Evolutionary conservation across 2,329 filamentous ascomycete genomes (phyloP).

Genomic region (Ophiostoma sp.): DNA sequence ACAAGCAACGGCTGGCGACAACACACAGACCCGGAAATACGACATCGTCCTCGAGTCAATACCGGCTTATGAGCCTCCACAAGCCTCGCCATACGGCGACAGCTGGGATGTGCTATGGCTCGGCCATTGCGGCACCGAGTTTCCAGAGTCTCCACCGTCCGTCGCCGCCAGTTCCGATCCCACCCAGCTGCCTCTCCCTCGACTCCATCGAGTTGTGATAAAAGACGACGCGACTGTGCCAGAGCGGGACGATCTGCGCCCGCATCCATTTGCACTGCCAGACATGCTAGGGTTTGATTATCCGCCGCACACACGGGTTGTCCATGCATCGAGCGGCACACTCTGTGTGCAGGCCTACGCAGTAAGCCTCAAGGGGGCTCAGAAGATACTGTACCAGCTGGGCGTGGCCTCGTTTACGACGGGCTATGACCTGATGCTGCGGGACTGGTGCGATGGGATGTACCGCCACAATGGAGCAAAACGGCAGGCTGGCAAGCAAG

Average conservation of each 20-base stretch:
- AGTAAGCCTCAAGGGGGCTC: neutral
- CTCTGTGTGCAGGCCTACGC: neutral
- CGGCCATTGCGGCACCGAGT: neutral
- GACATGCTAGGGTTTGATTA: neutral
- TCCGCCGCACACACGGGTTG: neutral
- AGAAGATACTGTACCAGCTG: neutral
- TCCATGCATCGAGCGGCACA: neutral
- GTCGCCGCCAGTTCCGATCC: neutral
- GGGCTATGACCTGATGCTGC: neutral
- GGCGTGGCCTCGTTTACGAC: neutral
- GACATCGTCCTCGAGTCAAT: neutral
- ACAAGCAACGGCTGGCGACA: neutral
- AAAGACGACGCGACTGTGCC: neutral
- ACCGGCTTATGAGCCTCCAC: neutral
- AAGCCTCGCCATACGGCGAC: neutral
- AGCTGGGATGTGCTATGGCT: neutral
- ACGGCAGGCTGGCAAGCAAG: neutral
- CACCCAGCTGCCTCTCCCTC: neutral
- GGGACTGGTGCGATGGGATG: neutral
- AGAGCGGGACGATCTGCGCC: neutral
- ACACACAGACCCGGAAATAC: neutral
- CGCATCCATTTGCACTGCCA: neutral
- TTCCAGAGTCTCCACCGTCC: neutral
- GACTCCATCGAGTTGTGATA: neutral
- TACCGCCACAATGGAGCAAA: neutral